A percentile compares a stretch with the other conserved stretches of the same genome.
phyloP scores from a whole-genome alignment of 1,284 basidiomycete genomes.

The Blastosporella zonata region DNA sequence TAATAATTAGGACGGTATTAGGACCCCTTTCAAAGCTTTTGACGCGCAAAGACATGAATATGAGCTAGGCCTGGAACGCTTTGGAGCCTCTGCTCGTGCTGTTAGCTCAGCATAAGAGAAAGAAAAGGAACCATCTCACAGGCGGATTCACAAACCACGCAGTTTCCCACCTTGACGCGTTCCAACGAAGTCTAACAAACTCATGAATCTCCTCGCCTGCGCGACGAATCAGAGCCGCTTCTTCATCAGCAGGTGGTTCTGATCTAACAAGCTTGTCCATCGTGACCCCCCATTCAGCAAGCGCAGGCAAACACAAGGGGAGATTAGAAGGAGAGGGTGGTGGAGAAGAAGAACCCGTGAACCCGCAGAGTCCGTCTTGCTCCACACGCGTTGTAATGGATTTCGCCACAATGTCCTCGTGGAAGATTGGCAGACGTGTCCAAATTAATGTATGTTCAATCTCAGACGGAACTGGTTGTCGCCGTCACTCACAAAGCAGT shows the following conservation, averaged over 20 bases:
- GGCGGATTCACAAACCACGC: slow-evolving; percentile 86
- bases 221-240: slow-evolving; percentile 46
- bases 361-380: slow-evolving; percentile 76
- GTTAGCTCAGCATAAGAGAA: not conserved
- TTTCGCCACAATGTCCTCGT: slow-evolving; percentile 45
- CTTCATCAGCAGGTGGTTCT: slow-evolving; percentile 44
- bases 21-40: slow-evolving; percentile 20
- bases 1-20: too few relatives aligned
- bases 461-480: slow-evolving; percentile 56
- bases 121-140: slow-evolving; percentile 39
- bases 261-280: slow-evolving; percentile 55
- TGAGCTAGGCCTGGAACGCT: slow-evolving; percentile 77
- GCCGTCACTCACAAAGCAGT: not conserved
- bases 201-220: slow-evolving; percentile 57
- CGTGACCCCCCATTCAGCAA: slow-evolving; percentile 69
- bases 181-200: slow-evolving; percentile 66
- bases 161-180: slow-evolving; percentile 71
- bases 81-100: slow-evolving; percentile 58
- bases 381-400: slow-evolving; percentile 50
- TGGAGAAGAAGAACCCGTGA: slow-evolving; percentile 57
- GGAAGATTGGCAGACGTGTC: slow-evolving; percentile 69
- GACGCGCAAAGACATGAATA: slow-evolving; percentile 75
- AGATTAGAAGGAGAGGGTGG: slow-evolving; percentile 66
- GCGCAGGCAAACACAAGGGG: slow-evolving; percentile 51
- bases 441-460: slow-evolving; percentile 76